Conservation (phyloP, 331 rosid species). For the Malus hybrid region DNA sequence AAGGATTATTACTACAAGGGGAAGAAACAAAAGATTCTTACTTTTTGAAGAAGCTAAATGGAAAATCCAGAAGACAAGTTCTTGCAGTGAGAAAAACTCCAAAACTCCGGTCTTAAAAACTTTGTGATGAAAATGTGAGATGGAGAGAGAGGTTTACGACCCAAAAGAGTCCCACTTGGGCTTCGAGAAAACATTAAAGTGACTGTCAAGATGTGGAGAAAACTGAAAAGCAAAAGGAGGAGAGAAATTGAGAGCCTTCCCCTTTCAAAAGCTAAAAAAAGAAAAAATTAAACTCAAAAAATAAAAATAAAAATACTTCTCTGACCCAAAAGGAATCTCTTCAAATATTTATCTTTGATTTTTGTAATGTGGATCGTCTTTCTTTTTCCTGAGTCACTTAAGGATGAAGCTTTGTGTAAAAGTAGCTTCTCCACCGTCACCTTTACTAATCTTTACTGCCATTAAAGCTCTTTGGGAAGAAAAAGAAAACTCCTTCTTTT, state of each 20-base stretch:
- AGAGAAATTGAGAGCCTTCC: conserved; percentile 16
- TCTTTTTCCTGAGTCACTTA: conserved; percentile 56
- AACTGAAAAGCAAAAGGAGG: conserved; percentile 41
- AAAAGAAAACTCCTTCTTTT: not conserved
- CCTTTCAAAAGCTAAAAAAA: conserved; percentile 29
- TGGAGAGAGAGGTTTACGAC: conserved; percentile 22
- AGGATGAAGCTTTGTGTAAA: conserved; percentile 60
- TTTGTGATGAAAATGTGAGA: conserved; percentile 31
- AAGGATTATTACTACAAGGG: not conserved
- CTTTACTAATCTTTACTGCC: conserved; percentile 28
- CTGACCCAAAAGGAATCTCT: conserved; percentile 21
- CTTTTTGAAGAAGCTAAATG: not conserved
- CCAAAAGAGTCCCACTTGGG: conserved; percentile 39
- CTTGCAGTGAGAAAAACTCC: not conserved
- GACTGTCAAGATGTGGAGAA: conserved; percentile 46
- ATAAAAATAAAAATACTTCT: conserved; percentile 5
- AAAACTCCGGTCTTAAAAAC: not conserved
- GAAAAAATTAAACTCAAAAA: conserved; percentile 27
- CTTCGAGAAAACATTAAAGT: conserved; percentile 53
- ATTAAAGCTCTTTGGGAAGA: not conserved
- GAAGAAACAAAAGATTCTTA: not conserved
- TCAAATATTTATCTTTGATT: conserved; percentile 1
- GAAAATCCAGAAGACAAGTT: not conserved
- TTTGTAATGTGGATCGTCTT: conserved; percentile 24
- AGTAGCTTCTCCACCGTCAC: conserved; percentile 52